A percentile compares a stretch with the other conserved stretches of the same genome.
phyloP scores from a whole-genome alignment of 2,329 filamentous ascomycete genomes.

The Neofusicoccum ribis region DNA sequence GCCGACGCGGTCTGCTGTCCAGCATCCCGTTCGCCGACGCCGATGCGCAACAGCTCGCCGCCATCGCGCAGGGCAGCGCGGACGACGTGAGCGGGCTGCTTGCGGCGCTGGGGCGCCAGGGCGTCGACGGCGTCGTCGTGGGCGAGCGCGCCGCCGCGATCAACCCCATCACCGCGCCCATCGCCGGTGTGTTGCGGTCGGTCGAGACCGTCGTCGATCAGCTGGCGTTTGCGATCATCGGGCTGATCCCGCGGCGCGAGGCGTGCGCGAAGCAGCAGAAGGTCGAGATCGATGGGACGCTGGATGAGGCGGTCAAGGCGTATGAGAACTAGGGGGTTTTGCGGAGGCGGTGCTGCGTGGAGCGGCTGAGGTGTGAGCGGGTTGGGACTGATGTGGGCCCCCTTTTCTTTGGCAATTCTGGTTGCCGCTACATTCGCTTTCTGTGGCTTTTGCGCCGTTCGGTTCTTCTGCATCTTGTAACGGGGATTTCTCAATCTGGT shows the following conservation, averaged over 20 bases:
- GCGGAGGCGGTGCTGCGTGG: no score
- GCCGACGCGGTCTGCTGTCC: slow-evolving; percentile 17
- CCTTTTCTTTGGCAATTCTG: no score
- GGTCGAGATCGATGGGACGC: slow-evolving; percentile 13
- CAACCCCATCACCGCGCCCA: slow-evolving; percentile 4
- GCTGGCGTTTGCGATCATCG: slow-evolving; percentile 18
- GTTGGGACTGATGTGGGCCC: no score
- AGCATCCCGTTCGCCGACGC: neutral
- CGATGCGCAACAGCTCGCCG: neutral
- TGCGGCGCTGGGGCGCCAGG: neutral
- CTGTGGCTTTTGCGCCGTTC: no score
- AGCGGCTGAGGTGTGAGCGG: no score
- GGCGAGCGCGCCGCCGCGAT: neutral
- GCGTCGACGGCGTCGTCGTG: neutral
- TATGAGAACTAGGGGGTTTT: neutral
- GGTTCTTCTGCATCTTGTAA: no score
- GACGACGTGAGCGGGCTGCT: neutral
- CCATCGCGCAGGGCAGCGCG: neutral
- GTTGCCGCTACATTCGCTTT: no score
- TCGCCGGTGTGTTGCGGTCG: slow-evolving; percentile 21
- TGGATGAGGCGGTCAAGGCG: slow-evolving; percentile 19
- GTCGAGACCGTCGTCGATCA: slow-evolving; percentile 20
- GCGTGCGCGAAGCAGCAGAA: slow-evolving; percentile 21
- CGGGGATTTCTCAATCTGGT: no score
- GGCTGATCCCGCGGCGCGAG: slow-evolving; percentile 16